Evolutionary conservation across 129 eudicot genomes (phyloP), one percentile per base, ranked within the genome.

Genomic region (Erigeron canadensis): DNA sequence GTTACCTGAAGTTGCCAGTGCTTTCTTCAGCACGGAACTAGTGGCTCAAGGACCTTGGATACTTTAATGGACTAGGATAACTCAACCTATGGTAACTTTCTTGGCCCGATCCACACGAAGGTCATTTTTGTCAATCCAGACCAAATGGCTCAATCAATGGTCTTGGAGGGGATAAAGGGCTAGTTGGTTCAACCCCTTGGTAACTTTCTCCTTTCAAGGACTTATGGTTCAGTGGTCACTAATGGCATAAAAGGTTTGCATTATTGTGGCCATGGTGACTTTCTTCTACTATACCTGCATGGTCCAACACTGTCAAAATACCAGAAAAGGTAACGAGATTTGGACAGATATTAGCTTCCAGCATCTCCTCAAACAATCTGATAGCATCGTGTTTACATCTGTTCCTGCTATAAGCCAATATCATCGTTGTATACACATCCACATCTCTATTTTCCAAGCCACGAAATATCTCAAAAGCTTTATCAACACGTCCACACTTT

Each of bases 1-100:
- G 77, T 73, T 64, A 90, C 99, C 96, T 94, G 97, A 86, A 87
- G 97, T 74, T 94, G 99, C 99, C 99, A 95, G 55, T 81, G 42
- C 17, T 23, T 38, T 28, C 44, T 38, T 15, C 9, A 7, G 28
- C 5, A 40, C 41, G 2, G 65, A 34, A 23, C 44, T 60, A 28
- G 23, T 4, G 37, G 40, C 12, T 28, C 16, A 13, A 60, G 43
- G 43, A 5, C 40, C 17, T 59, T 59, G 65, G 19, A 10, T 23
- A 10, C n/a, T 16, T 13, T 58, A 23, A 21, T 38, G 43, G 21
- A 8, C 34, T 10, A 39, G 51, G 41, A 65, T 6, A 44, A 12
- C 10, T 44, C 44, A 65, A 43, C 10, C 55, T 44, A 38, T 34
- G 11, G 41, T 66, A 45, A 45, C 56, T 21, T 66, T 46, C 12